Evolutionary conservation across 495 filamentous ascomycete species (phyloP).

Genomic region (Articulospora tetracladia): DNA sequence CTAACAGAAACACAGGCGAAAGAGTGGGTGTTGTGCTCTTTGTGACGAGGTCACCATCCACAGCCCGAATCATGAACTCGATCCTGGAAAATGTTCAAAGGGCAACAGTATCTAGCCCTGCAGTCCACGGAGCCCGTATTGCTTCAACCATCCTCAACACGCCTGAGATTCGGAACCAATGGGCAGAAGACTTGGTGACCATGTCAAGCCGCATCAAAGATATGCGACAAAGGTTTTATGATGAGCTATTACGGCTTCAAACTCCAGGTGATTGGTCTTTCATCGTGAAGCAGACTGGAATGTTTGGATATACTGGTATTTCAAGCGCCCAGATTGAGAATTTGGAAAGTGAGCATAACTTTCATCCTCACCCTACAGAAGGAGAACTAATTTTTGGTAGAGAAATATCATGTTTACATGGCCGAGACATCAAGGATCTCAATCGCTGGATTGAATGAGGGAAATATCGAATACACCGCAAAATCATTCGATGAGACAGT

Average conservation of each 20-base stretch:
- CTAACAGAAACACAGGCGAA: not conserved
- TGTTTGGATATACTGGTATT: not conserved
- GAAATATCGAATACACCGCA: conserved; percentile 41
- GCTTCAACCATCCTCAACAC: conserved; percentile 44
- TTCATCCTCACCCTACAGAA: not conserved
- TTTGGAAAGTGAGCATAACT: not conserved
- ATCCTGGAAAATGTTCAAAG: conserved; percentile 40
- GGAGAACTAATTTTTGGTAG: conserved; percentile 17
- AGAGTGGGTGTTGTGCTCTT: conserved; percentile 10
- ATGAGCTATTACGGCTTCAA: not conserved
- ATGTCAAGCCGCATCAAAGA: conserved; percentile 30
- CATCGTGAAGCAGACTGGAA: conserved; percentile 2
- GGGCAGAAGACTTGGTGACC: conserved; percentile 43
- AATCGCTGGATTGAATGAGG: conserved; percentile 36
- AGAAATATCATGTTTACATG: conserved; percentile 25
- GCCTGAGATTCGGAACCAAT: conserved; percentile 37
- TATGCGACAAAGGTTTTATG: not conserved
- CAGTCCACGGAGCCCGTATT: conserved; percentile 44
- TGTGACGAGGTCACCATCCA: conserved; percentile 28
- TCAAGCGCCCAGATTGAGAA: not conserved
- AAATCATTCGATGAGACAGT: conserved; percentile 8
- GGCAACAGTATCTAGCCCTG: conserved; percentile 46
- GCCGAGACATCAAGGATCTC: conserved; percentile 13
- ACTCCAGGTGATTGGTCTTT: conserved; percentile 2
- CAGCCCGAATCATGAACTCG: conserved; percentile 21